Conservation (phyloP, 305 asterid species). For the Fraxinus velutina region DNA sequence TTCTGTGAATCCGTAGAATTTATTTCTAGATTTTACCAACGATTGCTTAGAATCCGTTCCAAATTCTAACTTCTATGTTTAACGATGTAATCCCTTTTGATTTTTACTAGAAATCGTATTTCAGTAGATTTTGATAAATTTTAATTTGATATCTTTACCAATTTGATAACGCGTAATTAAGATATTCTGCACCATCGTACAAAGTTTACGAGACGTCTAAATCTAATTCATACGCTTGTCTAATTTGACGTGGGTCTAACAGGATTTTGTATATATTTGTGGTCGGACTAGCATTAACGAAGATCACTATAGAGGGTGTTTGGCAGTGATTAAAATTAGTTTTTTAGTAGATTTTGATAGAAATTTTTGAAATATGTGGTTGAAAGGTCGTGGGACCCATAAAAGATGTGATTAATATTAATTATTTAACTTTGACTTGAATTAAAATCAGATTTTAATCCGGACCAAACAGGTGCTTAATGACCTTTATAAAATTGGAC, state of each 20-base stretch:
- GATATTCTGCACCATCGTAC: neutral
- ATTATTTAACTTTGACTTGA: too few relatives aligned
- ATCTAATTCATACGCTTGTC: neutral
- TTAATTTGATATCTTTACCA: neutral
- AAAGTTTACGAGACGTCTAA: neutral
- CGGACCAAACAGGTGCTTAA: too few relatives aligned
- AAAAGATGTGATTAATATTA: too few relatives aligned
- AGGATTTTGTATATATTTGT: too few relatives aligned
- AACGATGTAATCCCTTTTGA: neutral
- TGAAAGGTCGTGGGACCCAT: too few relatives aligned
- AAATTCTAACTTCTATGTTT: neutral
- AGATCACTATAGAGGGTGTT: neutral
- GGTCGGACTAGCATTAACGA: neutral
- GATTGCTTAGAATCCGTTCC: neutral
- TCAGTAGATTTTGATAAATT: neutral
- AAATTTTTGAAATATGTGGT: too few relatives aligned
- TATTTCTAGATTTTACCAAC: neutral
- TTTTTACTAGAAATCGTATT: neutral
- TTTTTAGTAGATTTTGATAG: too few relatives aligned
- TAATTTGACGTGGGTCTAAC: neutral
- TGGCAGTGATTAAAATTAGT: too few relatives aligned
- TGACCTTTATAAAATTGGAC: neutral
- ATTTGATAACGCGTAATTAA: neutral
- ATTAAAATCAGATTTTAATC: too few relatives aligned
- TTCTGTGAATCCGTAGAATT: neutral